These are phyloP conservation scores for Aristolochia fimbriata DNA, from an alignment of 164 flowering plant genomes.

Conservation along the genomic window DNA sequence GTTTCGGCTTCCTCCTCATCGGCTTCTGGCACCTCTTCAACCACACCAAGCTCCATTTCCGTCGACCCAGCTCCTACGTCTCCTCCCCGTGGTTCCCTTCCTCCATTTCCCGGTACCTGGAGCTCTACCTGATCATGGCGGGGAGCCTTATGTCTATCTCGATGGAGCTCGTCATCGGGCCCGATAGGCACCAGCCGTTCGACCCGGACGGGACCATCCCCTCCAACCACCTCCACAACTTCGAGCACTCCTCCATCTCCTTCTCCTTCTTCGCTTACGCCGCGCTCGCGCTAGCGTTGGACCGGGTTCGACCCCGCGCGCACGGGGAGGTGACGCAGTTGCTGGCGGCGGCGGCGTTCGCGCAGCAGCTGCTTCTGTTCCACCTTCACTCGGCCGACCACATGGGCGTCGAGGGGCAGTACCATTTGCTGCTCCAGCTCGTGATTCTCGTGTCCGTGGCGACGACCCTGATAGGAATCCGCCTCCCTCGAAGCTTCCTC, in stretches of 20 bases:
- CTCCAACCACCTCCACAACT: conserved; percentile 30
- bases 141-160: conserved; percentile 16
- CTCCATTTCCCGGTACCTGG: conserved; percentile 14
- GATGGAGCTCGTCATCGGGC: conserved; percentile 30
- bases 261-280: conserved; percentile 24
- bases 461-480: conserved; percentile 58
- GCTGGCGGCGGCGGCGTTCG: conserved; percentile 47
- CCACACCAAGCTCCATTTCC: conserved; percentile 21
- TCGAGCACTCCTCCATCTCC: conserved; percentile 32
- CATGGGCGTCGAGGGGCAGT: conserved; percentile 52
- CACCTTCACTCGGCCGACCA: conserved; percentile 52
- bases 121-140: conserved; percentile 24
- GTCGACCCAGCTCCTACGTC: conserved; percentile 13
- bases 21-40: conserved; percentile 40
- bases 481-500: conserved; percentile 38
- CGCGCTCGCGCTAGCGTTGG: conserved; percentile 19
- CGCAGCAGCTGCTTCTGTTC: conserved; percentile 61
- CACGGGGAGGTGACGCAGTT: conserved; percentile 32
- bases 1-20: conserved; percentile 22
- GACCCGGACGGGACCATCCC: conserved; percentile 30
- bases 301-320: conserved; percentile 13
- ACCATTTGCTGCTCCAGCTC: conserved; percentile 41
- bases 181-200: conserved; percentile 22
- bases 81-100: conserved; percentile 27
- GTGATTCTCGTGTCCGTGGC: conserved; percentile 23